Conservation (phyloP, 2,329 filamentous ascomycete genomes). For the Claviceps spartinae region DNA sequence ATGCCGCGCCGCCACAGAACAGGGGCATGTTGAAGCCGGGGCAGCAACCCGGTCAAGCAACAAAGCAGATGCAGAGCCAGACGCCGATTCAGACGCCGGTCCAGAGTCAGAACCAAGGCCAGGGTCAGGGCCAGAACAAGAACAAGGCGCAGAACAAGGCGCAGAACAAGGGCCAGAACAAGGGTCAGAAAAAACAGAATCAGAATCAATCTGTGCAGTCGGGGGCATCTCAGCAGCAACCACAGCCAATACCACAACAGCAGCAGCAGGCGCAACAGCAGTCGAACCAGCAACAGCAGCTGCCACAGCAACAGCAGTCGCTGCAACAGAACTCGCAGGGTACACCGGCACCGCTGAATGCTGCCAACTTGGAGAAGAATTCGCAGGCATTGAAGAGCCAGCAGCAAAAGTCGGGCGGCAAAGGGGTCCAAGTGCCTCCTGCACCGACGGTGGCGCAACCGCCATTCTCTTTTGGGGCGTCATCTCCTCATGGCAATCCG, state of each 20-base stretch:
- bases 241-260: slow-evolving; percentile 15
- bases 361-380: slow-evolving; percentile 39
- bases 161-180: too few species aligned
- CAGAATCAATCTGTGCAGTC: slow-evolving; percentile 13
- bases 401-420: slow-evolving; percentile 24
- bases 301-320: slow-evolving; percentile 12
- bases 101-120: too few species aligned
- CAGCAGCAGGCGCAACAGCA: slow-evolving; percentile 16
- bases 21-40: slow-evolving; percentile 14
- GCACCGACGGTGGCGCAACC: slow-evolving; percentile 45
- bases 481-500: slow-evolving; percentile 47
- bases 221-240: slow-evolving; percentile 12
- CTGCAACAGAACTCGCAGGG: slow-evolving; percentile 14
- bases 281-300: slow-evolving; percentile 11
- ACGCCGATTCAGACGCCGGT: too few species aligned
- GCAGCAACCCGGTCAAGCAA: slow-evolving; percentile 13
- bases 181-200: background rate
- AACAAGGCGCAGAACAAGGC: too few species aligned
- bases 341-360: slow-evolving; percentile 25
- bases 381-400: slow-evolving; percentile 30
- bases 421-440: slow-evolving; percentile 35
- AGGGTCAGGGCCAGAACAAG: too few species aligned
- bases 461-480: slow-evolving; percentile 40
- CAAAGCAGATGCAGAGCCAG: slow-evolving; percentile 4
- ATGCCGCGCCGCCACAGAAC: slow-evolving; percentile 14